A percentile compares a stretch with the other conserved stretches of the same genome.
Conservation (phyloP, 179 eudicot species). For the Vitellaria paradoxa region DNA sequence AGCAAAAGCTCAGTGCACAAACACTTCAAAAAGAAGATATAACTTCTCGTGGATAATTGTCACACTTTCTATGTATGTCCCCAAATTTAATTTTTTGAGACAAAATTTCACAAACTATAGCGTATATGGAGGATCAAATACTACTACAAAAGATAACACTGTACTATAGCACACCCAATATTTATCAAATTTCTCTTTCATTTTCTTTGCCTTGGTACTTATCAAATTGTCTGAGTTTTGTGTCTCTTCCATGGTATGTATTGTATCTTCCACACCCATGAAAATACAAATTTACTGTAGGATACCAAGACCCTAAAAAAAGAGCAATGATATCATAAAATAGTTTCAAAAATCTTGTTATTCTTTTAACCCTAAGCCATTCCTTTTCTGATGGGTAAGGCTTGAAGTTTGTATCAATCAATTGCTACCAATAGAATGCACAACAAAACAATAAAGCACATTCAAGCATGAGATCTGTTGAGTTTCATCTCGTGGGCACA, state of each 20-base stretch:
- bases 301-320: neutral
- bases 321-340: neutral
- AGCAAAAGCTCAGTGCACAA: neutral
- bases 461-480: neutral
- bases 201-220: neutral
- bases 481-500: too few species aligned
- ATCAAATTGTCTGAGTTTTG: neutral
- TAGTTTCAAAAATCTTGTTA: neutral
- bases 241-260: neutral
- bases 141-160: neutral
- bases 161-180: neutral
- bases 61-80: neutral
- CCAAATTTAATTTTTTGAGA: neutral
- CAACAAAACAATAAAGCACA: neutral
- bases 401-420: neutral
- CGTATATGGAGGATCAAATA: neutral
- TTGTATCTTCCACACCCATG: neutral
- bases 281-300: neutral
- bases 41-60: neutral
- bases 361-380: neutral
- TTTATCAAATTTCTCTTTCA: neutral
- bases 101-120: neutral
- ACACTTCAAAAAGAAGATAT: neutral
- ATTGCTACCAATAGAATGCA: neutral
- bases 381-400: neutral